Evolutionary conservation across 352 stramenopile species (phyloP).

Genomic region (Globisporangium okanoganense): DNA sequence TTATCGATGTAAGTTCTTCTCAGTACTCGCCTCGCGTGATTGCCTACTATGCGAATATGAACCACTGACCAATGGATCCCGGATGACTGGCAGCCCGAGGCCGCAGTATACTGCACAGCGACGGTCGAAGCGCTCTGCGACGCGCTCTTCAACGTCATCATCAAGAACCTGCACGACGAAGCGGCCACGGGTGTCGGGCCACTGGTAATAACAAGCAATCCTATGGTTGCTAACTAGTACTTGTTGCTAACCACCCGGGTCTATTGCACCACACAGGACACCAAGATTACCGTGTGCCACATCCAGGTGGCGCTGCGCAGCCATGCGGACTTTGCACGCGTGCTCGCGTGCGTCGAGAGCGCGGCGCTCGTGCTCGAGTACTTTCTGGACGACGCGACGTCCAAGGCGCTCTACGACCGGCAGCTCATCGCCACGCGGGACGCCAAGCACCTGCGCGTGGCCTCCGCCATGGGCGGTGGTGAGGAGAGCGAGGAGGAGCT

Average conservation of each 20-base stretch:
- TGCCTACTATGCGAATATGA: neutral
- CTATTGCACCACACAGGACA: slow-evolving; percentile 25
- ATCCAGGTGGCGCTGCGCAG: slow-evolving; percentile 48
- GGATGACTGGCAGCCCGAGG: slow-evolving; percentile 35
- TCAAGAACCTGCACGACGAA: slow-evolving; percentile 39
- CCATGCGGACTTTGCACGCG: slow-evolving; percentile 31
- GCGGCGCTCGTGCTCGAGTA: slow-evolving; percentile 36
- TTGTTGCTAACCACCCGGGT: no score
- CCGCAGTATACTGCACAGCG: slow-evolving; percentile 48
- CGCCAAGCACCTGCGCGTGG: slow-evolving; percentile 34
- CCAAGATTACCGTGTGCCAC: slow-evolving; percentile 50
- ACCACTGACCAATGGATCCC: neutral
- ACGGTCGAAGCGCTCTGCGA: slow-evolving; percentile 52
- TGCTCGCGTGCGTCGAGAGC: slow-evolving; percentile 34
- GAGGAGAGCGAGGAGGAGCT: slow-evolving; percentile 30
- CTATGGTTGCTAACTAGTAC: no score
- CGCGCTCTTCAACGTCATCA: slow-evolving; percentile 41
- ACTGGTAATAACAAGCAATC: slow-evolving; percentile 15
- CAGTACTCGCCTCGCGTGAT: no score
- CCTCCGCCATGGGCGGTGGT: neutral
- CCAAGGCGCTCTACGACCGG: slow-evolving; percentile 34
- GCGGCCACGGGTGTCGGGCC: slow-evolving; percentile 21
- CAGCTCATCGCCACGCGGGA: slow-evolving; percentile 37
- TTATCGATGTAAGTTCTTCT: slow-evolving; percentile 46
- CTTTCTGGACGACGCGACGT: slow-evolving; percentile 52